Percentiles rank a stretch among this genome's conserved stretches.
phyloP scores from a whole-genome alignment of 768 basidiomycete genomes.

The Suillus decipiens region DNA sequence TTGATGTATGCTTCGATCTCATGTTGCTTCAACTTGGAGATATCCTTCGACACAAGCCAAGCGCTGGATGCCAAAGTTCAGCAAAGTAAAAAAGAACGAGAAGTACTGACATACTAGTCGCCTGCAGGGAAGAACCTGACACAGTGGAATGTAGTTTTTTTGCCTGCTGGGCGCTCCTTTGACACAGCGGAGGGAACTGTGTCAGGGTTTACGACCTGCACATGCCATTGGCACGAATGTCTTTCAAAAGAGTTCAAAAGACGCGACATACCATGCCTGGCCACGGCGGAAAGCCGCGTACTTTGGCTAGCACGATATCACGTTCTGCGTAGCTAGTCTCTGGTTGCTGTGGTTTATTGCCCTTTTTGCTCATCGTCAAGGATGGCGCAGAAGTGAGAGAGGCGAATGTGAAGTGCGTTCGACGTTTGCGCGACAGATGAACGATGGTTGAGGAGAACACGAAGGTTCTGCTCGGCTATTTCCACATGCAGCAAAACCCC shows the following conservation, averaged over 20 bases:
- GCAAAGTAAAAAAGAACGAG: constrained; percentile 17
- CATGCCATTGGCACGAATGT: constrained; percentile 14
- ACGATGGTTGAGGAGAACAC: constrained; percentile 42
- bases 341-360: constrained; percentile 40
- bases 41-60: constrained; percentile 83
- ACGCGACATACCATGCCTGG: constrained; percentile 80
- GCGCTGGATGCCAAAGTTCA: constrained; percentile 49
- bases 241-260: constrained; percentile 16
- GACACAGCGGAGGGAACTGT: constrained; percentile 59
- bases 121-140: constrained; percentile 91
- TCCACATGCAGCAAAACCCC: constrained; percentile 39
- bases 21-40: constrained; percentile 72
- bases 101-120: constrained; percentile 73
- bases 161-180: constrained; percentile 70
- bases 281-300: constrained; percentile 95
- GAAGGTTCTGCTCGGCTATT: constrained; percentile 43
- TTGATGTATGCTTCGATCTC: constrained; percentile 85
- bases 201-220: constrained; percentile 80
- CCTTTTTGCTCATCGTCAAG: constrained; percentile 54
- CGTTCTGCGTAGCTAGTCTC: constrained; percentile 60
- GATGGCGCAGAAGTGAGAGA: constrained; percentile 16
- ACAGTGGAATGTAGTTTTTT: constrained; percentile 72
- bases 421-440: constrained; percentile 36
- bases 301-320: constrained; percentile 89
- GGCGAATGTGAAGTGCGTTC: constrained; percentile 21